Percentiles rank a stretch among this genome's conserved stretches.
phyloP scores from a whole-genome alignment of 495 filamentous ascomycete species.

The Cercophora newfieldiana region DNA sequence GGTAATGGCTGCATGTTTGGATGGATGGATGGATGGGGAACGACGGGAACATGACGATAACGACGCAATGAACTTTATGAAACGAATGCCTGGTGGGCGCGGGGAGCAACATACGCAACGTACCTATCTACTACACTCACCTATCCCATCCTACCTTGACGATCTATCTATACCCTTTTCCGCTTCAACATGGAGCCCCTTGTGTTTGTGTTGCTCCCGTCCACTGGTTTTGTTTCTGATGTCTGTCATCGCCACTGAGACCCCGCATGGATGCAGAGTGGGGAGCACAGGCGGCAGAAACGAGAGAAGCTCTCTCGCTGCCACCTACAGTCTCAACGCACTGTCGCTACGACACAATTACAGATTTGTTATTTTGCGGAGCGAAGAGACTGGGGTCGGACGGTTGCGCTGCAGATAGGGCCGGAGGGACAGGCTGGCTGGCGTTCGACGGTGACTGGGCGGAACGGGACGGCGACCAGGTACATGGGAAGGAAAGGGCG shows the following conservation, averaged over 20 bases:
- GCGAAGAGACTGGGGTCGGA: too few relatives aligned
- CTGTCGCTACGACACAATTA: too few relatives aligned
- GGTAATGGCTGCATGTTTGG: conserved; percentile 13
- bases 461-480: neutral
- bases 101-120: neutral
- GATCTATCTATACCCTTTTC: neutral
- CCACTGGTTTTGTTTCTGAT: neutral
- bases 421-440: neutral
- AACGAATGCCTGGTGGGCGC: neutral
- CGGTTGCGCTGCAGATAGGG: neutral
- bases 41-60: conserved; percentile 9
- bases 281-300: neutral
- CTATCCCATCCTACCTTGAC: neutral
- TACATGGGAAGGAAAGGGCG: neutral
- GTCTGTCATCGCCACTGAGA: neutral
- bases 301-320: neutral
- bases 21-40: neutral
- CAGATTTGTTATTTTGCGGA: too few relatives aligned
- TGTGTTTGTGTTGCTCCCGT: neutral
- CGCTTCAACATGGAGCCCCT: neutral
- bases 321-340: too few relatives aligned
- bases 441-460: too few relatives aligned
- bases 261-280: too few relatives aligned
- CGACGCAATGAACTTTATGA: conserved; percentile 14
- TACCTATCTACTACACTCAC: conserved; percentile 6